Conservation (phyloP, 2,329 filamentous ascomycete genomes). For the Didymella sp. region DNA sequence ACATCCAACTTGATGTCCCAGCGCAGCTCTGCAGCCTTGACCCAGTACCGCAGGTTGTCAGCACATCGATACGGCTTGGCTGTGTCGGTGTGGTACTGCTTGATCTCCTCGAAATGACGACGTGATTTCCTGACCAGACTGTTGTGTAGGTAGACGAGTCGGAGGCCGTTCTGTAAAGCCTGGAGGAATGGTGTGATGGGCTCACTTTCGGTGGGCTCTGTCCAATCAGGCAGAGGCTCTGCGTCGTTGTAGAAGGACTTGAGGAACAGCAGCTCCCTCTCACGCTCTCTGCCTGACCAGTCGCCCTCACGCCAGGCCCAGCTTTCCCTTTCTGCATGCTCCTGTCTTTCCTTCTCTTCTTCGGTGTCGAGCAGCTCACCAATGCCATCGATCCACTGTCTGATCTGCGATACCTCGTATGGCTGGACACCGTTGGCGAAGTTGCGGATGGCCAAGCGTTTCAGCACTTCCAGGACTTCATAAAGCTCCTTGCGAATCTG, state of each 20-base stretch:
- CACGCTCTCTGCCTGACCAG: slow-evolving; percentile 74
- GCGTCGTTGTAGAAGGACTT: slow-evolving; percentile 71
- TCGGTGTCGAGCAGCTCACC: slow-evolving; percentile 78
- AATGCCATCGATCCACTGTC: slow-evolving; percentile 80
- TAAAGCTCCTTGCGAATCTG: slow-evolving; percentile 84
- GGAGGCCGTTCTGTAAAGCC: slow-evolving; percentile 77
- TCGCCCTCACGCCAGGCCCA: slow-evolving; percentile 84
- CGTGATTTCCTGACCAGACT: slow-evolving; percentile 83
- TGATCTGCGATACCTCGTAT: slow-evolving; percentile 78
- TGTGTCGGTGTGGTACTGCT: slow-evolving; percentile 88
- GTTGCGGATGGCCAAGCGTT: slow-evolving; percentile 86
- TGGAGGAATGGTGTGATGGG: slow-evolving; percentile 76
- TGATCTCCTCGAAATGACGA: slow-evolving; percentile 87
- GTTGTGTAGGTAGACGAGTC: slow-evolving; percentile 88
- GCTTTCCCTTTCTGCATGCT: slow-evolving; percentile 72
- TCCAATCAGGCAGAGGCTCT: slow-evolving; percentile 71
- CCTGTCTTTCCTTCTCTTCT: slow-evolving; percentile 75
- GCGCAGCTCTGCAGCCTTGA: slow-evolving; percentile 91
- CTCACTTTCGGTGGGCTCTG: slow-evolving; percentile 59
- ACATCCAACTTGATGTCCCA: slow-evolving; percentile 87
- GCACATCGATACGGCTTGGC: slow-evolving; percentile 92
- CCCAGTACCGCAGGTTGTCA: slow-evolving; percentile 94
- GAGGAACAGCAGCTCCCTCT: slow-evolving; percentile 83
- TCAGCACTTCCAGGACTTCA: slow-evolving; percentile 86
- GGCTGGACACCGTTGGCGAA: slow-evolving; percentile 83